Evolutionary conservation across 202 grass and related monocot species (phyloP), one percentile per base, ranked within the genome.

Genomic region (Elaeis oleifera): DNA sequence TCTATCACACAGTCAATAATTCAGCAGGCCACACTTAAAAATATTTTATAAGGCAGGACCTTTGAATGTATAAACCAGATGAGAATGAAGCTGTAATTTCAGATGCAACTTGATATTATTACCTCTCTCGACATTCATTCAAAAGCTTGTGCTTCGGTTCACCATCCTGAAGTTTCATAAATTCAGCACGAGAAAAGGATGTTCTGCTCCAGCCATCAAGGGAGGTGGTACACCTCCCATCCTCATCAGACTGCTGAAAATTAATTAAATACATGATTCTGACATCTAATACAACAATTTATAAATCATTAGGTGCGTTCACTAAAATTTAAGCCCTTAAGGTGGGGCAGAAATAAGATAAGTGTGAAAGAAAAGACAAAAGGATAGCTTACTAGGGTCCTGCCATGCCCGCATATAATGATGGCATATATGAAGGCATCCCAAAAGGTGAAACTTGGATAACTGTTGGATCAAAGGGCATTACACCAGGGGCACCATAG

Each of bases 381-480:
- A 73, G 3, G 18, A 19, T 61, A 49, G 31, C 71, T 73, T 64
- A 73, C 71, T 73, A 73, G 22, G 71, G 71, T 64, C 51, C 55
- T 23, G 29, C 17, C 29, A 73, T 64, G 51, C 71, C 60, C 56
- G 20, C 59, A 56, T 64, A 64, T 56, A 64, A 56, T 49, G 71
- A 19, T 64, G 52, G 51, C 60, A 63, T 55, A 27, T 73, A 73
- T 64, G 71, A 44, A 64, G 71, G 60, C 48, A 73, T 8, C 48
- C 32, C 29, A 27, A 64, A 55, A 56, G 51, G 71, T 64, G 71
- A 32, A 16, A 50, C 71, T 56, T 59, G 71, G 6, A 64, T 15
- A 18, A 64, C 60, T 64, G 20, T 61, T 28, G 71, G 60, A 64
- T 73, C 71, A 64, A 56, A 73, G 20, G 71, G 60, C 61, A 73